Base-by-base conservation (phyloP, 345 rosid genomes). In the Isatis tinctoria region DNA sequence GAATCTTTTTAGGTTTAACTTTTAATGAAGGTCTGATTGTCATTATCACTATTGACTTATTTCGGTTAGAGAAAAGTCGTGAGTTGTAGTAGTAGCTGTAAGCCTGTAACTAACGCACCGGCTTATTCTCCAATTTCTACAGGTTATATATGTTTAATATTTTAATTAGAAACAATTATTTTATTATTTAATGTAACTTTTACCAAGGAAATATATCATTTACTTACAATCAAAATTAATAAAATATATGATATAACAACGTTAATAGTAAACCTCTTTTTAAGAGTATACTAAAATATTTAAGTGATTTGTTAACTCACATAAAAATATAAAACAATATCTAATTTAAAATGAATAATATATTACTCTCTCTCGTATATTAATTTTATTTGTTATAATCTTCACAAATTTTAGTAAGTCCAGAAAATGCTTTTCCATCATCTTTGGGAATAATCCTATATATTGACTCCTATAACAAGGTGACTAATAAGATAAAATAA, bases 21-120 rank as follows among this genome's bases (percentile, higher is more conserved):
- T 37, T 36, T 8, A 51, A 49, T 20, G 5, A 62, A 12, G 2
- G 2, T 52, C 3, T 41, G n/a, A 26, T 28, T 27, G 54, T 43
- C 76, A 63, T 73, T 20, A 40, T 22, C 45, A 64, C 9, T 53
- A 10, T 33, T 41, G 37, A 54, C 63, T 40, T 32, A 43, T 10
- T 44, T 32, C 12, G 28, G 37, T 20, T n/a, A 33, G 11, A 43
- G 37, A 13, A 43, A 64, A 32, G 65, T 73, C 62, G 1, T 12
- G 39, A 27, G 43, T 28, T 26, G 49, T 54, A 27, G 70, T 40
- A 33, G 44, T 49, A 52, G 35, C 62, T 56, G 64, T 14, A 64
- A 65, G 40, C 26, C 62, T 56, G 64, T 14, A 64, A 65, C 59
- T 3, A 73, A 56, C 39, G 65, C 64, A 52, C 45, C 54, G 26